phyloP scores from a whole-genome alignment of 2,329 filamentous ascomycete species.

The Purpureocillium takamizusanense region DNA sequence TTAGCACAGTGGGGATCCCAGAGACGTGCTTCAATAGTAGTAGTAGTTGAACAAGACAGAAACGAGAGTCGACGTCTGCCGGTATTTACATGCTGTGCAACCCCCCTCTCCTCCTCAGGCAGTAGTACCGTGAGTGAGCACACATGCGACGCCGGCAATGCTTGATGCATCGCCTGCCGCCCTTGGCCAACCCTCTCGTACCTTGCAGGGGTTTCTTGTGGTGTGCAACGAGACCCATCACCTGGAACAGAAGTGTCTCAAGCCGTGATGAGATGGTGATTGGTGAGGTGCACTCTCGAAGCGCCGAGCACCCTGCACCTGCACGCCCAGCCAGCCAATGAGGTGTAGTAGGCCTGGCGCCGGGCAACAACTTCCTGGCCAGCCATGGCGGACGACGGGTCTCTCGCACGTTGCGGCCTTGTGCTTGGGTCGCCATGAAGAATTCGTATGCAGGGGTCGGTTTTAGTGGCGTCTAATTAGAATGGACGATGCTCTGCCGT shows the following conservation, averaged over 20 bases:
- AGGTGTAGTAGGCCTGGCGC: too few species aligned
- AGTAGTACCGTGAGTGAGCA: neutral
- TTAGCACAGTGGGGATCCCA: too few species aligned
- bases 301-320: constrained; percentile 15
- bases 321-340: constrained; percentile 17
- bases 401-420: too few species aligned
- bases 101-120: neutral
- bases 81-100: constrained; percentile 1
- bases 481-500: too few species aligned
- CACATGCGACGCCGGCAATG: constrained; percentile 12
- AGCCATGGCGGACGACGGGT: too few species aligned
- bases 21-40: too few species aligned
- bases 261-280: constrained; percentile 11
- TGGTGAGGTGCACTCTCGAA: constrained; percentile 16
- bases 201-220: too few species aligned
- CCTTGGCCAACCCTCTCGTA: neutral
- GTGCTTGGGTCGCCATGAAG: too few species aligned
- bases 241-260: constrained; percentile 1
- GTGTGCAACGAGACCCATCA: neutral
- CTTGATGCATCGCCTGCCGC: constrained; percentile 1
- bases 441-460: too few species aligned
- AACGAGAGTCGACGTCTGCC: neutral
- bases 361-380: too few species aligned
- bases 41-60: neutral
- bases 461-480: too few species aligned